phyloP scores from a whole-genome alignment of 768 basidiomycete species.

The Lentinula sp. region DNA sequence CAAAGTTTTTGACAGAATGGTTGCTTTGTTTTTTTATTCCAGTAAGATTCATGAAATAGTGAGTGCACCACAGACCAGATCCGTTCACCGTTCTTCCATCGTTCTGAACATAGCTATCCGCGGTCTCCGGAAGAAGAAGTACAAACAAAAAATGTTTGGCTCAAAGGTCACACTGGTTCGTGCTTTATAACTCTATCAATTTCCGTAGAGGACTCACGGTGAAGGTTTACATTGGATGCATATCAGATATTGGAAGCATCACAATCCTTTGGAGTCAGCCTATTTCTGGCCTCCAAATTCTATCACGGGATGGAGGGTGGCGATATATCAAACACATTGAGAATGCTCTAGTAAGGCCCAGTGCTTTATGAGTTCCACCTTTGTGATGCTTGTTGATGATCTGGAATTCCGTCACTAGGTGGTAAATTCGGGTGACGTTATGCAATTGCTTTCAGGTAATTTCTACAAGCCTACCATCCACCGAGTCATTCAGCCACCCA shows the following conservation, averaged over 20 bases:
- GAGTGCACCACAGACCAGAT: conserved; percentile 9
- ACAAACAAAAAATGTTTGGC: conserved; percentile 49
- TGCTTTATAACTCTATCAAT: background rate
- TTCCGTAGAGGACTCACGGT: too few species aligned
- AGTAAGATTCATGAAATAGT: conserved; percentile 71
- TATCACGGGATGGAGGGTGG: conserved; percentile 46
- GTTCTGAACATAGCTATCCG: conserved; percentile 33
- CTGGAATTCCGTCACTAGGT: conserved; percentile 22
- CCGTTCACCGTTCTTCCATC: background rate
- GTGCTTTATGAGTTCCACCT: background rate
- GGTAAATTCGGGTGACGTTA: conserved; percentile 52
- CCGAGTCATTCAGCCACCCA: conserved; percentile 53
- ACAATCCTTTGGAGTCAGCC: conserved; percentile 60
- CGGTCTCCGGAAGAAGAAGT: conserved; percentile 41
- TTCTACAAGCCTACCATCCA: conserved; percentile 57
- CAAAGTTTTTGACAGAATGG: background rate
- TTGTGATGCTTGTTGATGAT: background rate
- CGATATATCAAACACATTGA: conserved; percentile 54
- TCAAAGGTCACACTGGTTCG: conserved; percentile 54
- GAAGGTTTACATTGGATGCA: background rate
- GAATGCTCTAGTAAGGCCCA: conserved; percentile 42
- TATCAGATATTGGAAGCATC: conserved; percentile 44
- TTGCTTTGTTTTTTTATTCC: background rate
- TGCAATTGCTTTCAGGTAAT: conserved; percentile 58
- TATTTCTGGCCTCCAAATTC: conserved; percentile 50